Evolutionary conservation across 2,329 filamentous ascomycete genomes (phyloP).

Genomic region (Verticillium dahliae): DNA sequence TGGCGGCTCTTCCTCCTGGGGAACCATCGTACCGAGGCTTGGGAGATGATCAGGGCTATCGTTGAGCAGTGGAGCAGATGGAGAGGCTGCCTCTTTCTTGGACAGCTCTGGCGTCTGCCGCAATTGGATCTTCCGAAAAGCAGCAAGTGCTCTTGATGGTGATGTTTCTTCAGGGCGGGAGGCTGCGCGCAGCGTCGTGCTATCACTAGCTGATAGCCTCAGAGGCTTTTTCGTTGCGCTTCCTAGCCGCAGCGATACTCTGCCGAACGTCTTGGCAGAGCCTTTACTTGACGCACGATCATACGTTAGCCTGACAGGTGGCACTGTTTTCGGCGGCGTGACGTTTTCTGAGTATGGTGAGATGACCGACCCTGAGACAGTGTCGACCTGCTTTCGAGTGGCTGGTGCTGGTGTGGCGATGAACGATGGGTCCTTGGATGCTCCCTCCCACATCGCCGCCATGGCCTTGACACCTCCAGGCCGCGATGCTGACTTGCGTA

Average conservation of each 20-base stretch:
- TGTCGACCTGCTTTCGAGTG: conserved; percentile 1
- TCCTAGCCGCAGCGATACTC: neutral
- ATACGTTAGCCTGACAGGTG: neutral
- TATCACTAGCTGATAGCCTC: conserved; percentile 10
- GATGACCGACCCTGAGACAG: conserved; percentile 13
- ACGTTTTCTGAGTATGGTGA: conserved; percentile 13
- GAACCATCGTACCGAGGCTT: conserved; percentile 30
- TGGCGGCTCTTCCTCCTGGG: conserved; percentile 27
- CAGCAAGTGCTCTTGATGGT: neutral
- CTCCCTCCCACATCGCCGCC: conserved; percentile 43
- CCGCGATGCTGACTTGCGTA: conserved; percentile 17
- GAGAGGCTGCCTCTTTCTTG: conserved; percentile 12
- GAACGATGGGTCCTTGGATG: conserved; percentile 16
- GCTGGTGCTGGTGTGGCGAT: conserved; percentile 6
- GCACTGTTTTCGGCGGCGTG: conserved; percentile 4
- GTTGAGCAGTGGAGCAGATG: conserved; percentile 8
- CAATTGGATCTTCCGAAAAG: neutral
- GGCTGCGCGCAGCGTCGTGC: conserved; percentile 9
- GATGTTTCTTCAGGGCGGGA: neutral
- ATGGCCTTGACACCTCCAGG: conserved; percentile 38
- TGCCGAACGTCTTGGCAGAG: neutral
- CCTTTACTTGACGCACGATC: neutral
- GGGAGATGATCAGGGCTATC: conserved; percentile 15
- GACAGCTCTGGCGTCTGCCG: conserved; percentile 6
- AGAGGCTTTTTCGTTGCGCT: neutral